Conservation (phyloP, 192 early-diverging fungal species). For the Obelidium mucronatum region DNA sequence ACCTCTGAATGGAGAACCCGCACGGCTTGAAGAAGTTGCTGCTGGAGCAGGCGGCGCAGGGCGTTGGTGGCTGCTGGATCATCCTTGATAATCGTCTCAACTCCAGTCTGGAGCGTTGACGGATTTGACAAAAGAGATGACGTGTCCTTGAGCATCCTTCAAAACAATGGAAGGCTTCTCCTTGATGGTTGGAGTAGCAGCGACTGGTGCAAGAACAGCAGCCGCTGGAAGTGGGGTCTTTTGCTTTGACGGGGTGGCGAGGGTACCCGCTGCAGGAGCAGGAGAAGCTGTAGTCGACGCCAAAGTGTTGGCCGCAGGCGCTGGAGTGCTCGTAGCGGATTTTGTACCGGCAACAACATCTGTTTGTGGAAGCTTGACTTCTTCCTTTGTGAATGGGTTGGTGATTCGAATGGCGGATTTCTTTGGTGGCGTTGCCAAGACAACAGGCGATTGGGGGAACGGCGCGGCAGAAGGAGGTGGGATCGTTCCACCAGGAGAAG, state of each 20-base stretch:
- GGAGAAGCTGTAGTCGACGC: slow-evolving; percentile 13
- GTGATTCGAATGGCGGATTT: slow-evolving; percentile 75
- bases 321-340: slow-evolving; percentile 48
- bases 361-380: slow-evolving; percentile 61
- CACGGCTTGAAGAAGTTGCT: no score
- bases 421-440: slow-evolving; percentile 45
- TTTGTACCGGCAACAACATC: slow-evolving; percentile 49
- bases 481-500: slow-evolving; percentile 9
- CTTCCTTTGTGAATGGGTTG: slow-evolving; percentile 75
- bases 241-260: background rate
- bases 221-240: background rate
- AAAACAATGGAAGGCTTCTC: slow-evolving; percentile 30
- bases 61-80: no score
- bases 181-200: slow-evolving; percentile 15
- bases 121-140: slow-evolving; percentile 23
- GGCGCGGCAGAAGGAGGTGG: slow-evolving; percentile 42
- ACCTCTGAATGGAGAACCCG: no score
- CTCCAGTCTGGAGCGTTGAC: slow-evolving; percentile 16
- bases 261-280: background rate
- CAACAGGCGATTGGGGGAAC: slow-evolving; percentile 35
- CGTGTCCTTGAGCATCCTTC: slow-evolving; percentile 33
- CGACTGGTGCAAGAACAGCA: background rate
- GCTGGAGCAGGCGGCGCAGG: background rate
- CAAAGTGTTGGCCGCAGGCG: slow-evolving; percentile 37
- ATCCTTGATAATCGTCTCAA: slow-evolving; percentile 18